Base-by-base conservation (phyloP, 2,329 filamentous ascomycete species). In the Exophiala sp. region DNA sequence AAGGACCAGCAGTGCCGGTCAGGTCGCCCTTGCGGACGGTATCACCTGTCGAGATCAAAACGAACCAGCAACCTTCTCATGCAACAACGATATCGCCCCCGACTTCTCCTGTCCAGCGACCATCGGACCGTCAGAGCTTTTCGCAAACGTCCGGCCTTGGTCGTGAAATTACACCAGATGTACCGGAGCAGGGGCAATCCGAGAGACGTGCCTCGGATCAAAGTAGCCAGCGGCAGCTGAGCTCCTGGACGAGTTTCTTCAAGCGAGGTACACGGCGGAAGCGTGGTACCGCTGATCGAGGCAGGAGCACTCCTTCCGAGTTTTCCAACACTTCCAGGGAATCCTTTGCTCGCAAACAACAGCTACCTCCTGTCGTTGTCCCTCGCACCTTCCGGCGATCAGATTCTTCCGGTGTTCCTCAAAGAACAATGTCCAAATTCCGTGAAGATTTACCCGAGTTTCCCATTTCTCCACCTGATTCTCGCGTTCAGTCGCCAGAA, bases 261-360 rank as follows among this genome's bases (percentile, higher is more conserved):
- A 83, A 82, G 64, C 87, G 87, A 69, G 78, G 74, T 50, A 74
- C 71, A 40, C 72, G 75, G 64, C 76, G 72, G 75, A 81, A 77
- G 77, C 75, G 69, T 76, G 80, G 73, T 71, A 83, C 70, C 66
- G 74, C 66, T 24, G 73, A 75, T 21, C 68, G 71, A 41, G 75
- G 72, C 55, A 73, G 73, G 71, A 80, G 67, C 58, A 77, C 67
- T 2, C 80, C 87, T 3, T 87, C 89, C 0, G 91, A 91, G n/a
- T 94, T 95, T 67, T 91, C 90, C 3, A 96, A 96, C 65, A 89
- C 90, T 0, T 96, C 91, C 1, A 82, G 91, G 59, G 91, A 96
- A 65, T 95, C 91, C 12, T 92, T 96, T 73, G 78, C 79, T 58
- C 78, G 75, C 59, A 75, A 84, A 53, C 71, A 66, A 66, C 74